Conservation (phyloP, 768 basidiomycete species). For the Tylopilus balloui region DNA sequence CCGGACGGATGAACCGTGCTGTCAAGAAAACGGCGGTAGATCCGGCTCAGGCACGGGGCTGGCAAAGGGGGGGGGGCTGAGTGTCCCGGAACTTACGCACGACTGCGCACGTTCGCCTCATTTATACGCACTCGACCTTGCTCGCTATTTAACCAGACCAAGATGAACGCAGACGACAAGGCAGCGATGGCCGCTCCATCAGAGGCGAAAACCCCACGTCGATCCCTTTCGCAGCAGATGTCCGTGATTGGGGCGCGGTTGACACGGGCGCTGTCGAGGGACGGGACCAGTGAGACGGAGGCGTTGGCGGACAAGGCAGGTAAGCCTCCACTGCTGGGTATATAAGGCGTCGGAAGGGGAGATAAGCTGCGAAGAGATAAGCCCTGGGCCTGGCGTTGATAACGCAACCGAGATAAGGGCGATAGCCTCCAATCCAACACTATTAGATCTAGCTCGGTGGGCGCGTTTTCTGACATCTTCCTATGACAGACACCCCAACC, state of each 20-base stretch:
- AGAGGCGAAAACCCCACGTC: slow-evolving; percentile 6
- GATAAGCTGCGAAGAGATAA: slow-evolving; percentile 22
- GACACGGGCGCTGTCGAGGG: slow-evolving; percentile 13
- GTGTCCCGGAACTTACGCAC: slow-evolving; percentile 1
- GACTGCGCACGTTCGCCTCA: slow-evolving; percentile 14
- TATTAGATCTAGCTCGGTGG: neutral
- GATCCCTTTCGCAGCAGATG: slow-evolving; percentile 16
- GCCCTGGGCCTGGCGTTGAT: slow-evolving; percentile 10
- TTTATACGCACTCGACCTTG: neutral
- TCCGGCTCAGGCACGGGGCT: slow-evolving; percentile 9
- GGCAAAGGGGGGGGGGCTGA: neutral
- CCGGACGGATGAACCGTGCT: neutral
- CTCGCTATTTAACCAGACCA: slow-evolving; percentile 11
- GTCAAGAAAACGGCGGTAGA: too few relatives aligned
- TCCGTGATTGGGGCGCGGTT: slow-evolving; percentile 18
- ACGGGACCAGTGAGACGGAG: slow-evolving; percentile 3
- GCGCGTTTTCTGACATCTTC: slow-evolving; percentile 3
- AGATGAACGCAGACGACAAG: neutral
- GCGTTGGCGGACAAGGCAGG: slow-evolving; percentile 16
- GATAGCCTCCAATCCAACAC: neutral
- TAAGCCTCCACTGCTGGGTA: slow-evolving; percentile 1
- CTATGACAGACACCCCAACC: slow-evolving; percentile 25
- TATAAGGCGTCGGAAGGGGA: slow-evolving; percentile 4
- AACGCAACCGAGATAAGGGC: slow-evolving; percentile 17
- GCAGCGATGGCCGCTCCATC: slow-evolving; percentile 4